Evolutionary conservation across 2,329 filamentous ascomycete species (phyloP), one percentile per base, ranked within the genome.

Genomic region (Graphilbum ipis-grandicollis): DNA sequence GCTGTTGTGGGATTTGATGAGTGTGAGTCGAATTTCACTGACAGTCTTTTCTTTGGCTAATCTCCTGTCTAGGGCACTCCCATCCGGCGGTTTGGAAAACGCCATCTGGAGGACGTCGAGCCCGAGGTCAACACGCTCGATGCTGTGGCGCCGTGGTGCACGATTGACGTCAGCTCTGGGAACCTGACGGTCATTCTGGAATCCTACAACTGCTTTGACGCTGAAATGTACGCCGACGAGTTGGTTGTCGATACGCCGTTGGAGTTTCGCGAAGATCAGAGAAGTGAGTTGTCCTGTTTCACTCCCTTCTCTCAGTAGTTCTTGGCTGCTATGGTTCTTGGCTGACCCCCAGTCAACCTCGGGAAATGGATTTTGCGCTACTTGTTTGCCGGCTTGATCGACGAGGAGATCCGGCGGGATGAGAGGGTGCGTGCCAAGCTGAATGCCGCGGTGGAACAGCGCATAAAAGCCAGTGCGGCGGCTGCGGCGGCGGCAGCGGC

Each of bases 341-440:
- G 52, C 33, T 19, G 10, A 34, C 25, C 29, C n/a, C 19, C 44
- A 90, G 82, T 96, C 55, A 96, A 93, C 50, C 73, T 96, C 33
- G 90, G 90, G 9, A 93, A 93, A 63, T 98, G 90, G 90, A 75
- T 96, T 33, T 60, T 98, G 41, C 74, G 90, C 25, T 93, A 94
- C 55, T 66, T 98, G 0, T 98, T 98, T 58, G 75, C 79, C 9
- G 79, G 80, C 38, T 64, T 96, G 31, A 79, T 98, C 37, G 81
- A 93, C 42, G 86, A 94, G 53, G 83, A 96, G 53, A 80, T 93
- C 46, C 75, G 70, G 44, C 73, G 83, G 36, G 90, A 98, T 50
- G 75, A 81, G 49, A 61, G 58, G 1, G 75, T 80, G 51, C 72
- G 88, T n/a, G 63, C 72, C 32, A 68, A 70, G 33, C 59, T 93